Base-by-base conservation (phyloP, 805 yeast species). In the Sugiyamaella mastotermitis region DNA sequence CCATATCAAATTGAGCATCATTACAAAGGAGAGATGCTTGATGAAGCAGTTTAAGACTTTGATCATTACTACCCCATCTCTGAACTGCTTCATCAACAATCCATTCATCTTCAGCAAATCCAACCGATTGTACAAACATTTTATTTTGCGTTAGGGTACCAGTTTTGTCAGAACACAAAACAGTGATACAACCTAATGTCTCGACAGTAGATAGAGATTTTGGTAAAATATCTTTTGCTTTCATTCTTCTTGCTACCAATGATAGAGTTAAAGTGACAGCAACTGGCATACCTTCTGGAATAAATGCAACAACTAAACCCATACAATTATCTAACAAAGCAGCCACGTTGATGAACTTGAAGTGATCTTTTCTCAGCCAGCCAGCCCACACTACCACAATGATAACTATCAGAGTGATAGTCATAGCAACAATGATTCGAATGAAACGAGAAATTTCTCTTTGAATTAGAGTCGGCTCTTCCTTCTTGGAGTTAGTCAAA, bases 151-250 rank as follows among this genome's bases (percentile, higher is more conserved):
- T 74, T 33, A 74, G 36, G 53, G 68, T 63, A 9, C 68, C 68
- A 61, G 77, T 42, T 65, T 72, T 49, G 70, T 73, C 60, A 56
- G 68, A 37, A 73, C 78, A 58, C 60, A 71, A 40, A 65, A 79
- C 75, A 50, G 71, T 70, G 16, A 74, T 72, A 11, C 74, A 65
- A 11, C 80, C 82, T 46, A 76, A 59, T 13, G 80, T 75, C 52
- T 76, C 81, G 19, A 73, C 72, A 18, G 68, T 65, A 11, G 71
- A 54, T 36, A 72, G 55, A 2, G 70, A 57, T 44, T 71, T 66
- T 37, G 72, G 69, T 35, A 72, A 56, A 23, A 74, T 64, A 35
- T 68, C 64, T 42, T 60, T 54, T 39, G 61, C 59, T 33, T 57
- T 62, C 76, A 74, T 71, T 32, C 58, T 59, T 27, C 53, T 51